phyloP scores from a whole-genome alignment of 1,284 basidiomycete genomes.

The Cryptococcus sp. region DNA sequence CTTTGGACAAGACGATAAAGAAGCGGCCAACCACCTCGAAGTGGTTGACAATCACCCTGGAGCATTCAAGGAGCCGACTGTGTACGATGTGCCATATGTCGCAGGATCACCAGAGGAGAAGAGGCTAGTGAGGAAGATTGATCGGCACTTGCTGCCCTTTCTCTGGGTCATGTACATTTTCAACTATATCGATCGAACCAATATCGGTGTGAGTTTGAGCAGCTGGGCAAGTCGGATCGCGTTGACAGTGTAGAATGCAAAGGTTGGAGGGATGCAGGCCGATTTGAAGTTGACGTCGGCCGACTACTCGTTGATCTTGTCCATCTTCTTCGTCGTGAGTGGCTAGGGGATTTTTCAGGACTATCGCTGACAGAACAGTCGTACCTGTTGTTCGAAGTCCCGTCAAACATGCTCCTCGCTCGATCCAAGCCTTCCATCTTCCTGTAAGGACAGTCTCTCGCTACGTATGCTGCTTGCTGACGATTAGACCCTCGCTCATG shows the following conservation, averaged over 20 bases:
- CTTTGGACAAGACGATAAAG: neutral
- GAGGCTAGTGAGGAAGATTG: conserved; percentile 45
- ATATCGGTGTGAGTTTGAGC: conserved; percentile 37
- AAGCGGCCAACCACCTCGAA: neutral
- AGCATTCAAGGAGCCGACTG: neutral
- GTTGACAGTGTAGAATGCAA: conserved; percentile 35
- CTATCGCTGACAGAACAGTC: conserved; percentile 18
- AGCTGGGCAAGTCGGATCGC: neutral
- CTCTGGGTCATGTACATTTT: conserved; percentile 43
- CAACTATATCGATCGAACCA: conserved; percentile 38
- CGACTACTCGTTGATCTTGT: conserved; percentile 42
- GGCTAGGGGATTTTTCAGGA: neutral
- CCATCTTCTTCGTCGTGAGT: conserved; percentile 43
- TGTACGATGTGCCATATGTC: neutral
- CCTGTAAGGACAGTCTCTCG: conserved; percentile 38
- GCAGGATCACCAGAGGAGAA: conserved; percentile 31
- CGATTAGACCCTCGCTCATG: neutral
- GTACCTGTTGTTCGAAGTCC: conserved; percentile 43
- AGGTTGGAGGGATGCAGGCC: conserved; percentile 44
- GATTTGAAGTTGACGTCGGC: conserved; percentile 38
- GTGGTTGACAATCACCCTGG: neutral
- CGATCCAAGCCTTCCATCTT: conserved; percentile 41
- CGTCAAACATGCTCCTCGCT: conserved; percentile 44
- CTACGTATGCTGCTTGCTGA: conserved; percentile 7
- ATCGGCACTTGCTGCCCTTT: conserved; percentile 39